Evolutionary conservation across 2,329 filamentous ascomycete genomes (phyloP), one percentile per base, ranked within the genome.

Genomic region (Cercospora zeae-maydis): DNA sequence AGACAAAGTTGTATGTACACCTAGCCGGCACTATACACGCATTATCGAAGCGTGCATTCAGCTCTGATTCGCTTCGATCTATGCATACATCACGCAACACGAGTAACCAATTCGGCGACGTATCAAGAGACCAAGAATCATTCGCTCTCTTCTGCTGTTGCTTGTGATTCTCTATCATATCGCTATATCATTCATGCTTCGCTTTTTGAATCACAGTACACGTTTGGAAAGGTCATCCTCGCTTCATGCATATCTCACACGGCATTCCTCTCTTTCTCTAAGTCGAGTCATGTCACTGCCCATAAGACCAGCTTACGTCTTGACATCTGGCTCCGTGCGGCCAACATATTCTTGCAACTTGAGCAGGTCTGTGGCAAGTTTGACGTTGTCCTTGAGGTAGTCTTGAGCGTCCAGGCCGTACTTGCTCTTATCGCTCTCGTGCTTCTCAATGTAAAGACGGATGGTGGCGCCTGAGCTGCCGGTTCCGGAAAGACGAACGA

Each of bases 391-490:
- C 82, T 91, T 89, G 72, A 99, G 84, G 82, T 96, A 99, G 63
- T 93, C 92, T 80, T 99, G 95, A 13, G 93, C 92, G 77, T 96
- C 91, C 73, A 89, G 77, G 63, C 82, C 85, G 75, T 95, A 96
- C 64, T 87, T 92, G 66, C 85, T 87, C 66, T 87, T 82, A 74
- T 98, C 92, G 67, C 81, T 85, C 78, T 91, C 93, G 82, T 98
- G 91, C 83, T 95, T 93, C 86, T 99, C 95, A 70, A 99, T 88
- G 79, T 99, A 99, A 70, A 99, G 83, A 67, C 95, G 90, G 76
- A 99, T 98, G 33, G 95, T 99, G 53, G 95, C 95, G 61, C 95
- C 95, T 55, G 91, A 96, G 72, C 91, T 96, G 69, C 95, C 95
- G 19, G 95, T 99, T 56, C 95, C 95, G 1, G 93, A 98, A 64